Evolutionary conservation across 805 yeast species (phyloP).

Genomic region (Yarrowia alimentaria): DNA sequence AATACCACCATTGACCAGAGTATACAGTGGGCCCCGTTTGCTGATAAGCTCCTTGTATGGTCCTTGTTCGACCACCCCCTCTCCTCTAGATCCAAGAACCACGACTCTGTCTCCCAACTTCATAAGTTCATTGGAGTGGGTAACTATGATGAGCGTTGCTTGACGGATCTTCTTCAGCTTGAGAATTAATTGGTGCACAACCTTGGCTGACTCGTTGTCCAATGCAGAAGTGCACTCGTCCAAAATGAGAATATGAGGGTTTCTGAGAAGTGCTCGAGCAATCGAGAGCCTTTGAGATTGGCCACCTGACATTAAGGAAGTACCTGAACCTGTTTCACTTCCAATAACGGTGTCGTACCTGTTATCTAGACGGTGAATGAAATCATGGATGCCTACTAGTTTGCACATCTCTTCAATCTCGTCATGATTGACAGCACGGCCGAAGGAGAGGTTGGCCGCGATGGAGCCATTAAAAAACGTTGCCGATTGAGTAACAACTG

Average conservation of each 20-base stretch:
- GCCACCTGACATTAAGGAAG: conserved; percentile 72
- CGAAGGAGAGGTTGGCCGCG: conserved; percentile 67
- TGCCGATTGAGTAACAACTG: conserved; percentile 76
- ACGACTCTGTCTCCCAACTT: conserved; percentile 52
- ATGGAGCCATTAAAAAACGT: conserved; percentile 70
- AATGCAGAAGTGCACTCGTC: conserved; percentile 92
- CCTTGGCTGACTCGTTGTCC: conserved; percentile 59
- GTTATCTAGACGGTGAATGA: conserved; percentile 53
- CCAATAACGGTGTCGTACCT: conserved; percentile 63
- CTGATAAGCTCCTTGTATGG: conserved; percentile 1
- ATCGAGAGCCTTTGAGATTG: conserved; percentile 83
- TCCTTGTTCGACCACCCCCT: conserved; percentile 16
- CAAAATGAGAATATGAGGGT: conserved; percentile 61
- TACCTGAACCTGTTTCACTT: conserved; percentile 40
- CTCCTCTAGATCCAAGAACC: conserved; percentile 19
- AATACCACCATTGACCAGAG: conserved; percentile 14
- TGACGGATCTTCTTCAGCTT: conserved; percentile 41
- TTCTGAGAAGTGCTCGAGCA: conserved; percentile 72
- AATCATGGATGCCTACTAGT: conserved; percentile 51
- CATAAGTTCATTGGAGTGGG: conserved; percentile 74
- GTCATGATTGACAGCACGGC: conserved; percentile 36
- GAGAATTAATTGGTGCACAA: conserved; percentile 52
- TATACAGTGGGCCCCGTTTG: not conserved
- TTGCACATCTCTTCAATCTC: conserved; percentile 2
- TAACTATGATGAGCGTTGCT: conserved; percentile 58